Evolutionary conservation across 2,329 filamentous ascomycete species (phyloP).

Genomic region (Cordyceps tenuipes): DNA sequence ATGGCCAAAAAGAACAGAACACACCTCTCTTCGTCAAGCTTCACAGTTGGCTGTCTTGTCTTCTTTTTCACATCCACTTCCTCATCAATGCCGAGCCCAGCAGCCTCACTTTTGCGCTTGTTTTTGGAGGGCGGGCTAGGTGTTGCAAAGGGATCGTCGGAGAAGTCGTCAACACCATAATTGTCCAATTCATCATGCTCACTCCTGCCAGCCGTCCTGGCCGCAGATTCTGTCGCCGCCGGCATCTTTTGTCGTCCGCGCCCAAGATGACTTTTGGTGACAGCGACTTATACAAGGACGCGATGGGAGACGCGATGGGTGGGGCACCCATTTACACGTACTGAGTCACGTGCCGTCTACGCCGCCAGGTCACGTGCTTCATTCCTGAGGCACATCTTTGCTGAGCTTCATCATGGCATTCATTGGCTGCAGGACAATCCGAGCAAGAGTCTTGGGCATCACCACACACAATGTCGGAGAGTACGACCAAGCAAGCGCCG

Average conservation of each 20-base stretch:
- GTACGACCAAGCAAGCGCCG: slow-evolving; percentile 28
- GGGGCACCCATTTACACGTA: slow-evolving; percentile 11
- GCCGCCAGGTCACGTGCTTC: slow-evolving; percentile 22
- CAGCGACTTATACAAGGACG: slow-evolving; percentile 14
- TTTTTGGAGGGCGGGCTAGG: slow-evolving; percentile 33
- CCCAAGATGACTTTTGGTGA: background rate
- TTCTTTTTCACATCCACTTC: slow-evolving; percentile 77
- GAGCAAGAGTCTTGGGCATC: slow-evolving; percentile 20
- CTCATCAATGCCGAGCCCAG: slow-evolving; percentile 70
- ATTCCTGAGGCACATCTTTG: slow-evolving; percentile 23
- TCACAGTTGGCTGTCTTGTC: slow-evolving; percentile 62
- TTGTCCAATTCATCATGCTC: slow-evolving; percentile 61
- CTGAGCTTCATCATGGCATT: slow-evolving; percentile 17
- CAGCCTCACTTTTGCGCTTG: slow-evolving; percentile 41
- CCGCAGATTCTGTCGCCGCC: slow-evolving; percentile 10
- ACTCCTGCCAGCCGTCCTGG: background rate
- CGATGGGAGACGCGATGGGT: slow-evolving; percentile 17
- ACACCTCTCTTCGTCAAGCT: slow-evolving; percentile 75
- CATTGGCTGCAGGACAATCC: slow-evolving; percentile 14
- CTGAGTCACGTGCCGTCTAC: slow-evolving; percentile 6
- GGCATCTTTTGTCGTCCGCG: slow-evolving; percentile 16
- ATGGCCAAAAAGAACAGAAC: background rate
- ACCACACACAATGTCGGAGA: slow-evolving; percentile 30
- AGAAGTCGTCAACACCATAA: slow-evolving; percentile 57
- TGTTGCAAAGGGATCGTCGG: slow-evolving; percentile 40